Evolutionary conservation across 148 eudicot genomes (phyloP).

Genomic region (Camellia lanceoleosa): DNA sequence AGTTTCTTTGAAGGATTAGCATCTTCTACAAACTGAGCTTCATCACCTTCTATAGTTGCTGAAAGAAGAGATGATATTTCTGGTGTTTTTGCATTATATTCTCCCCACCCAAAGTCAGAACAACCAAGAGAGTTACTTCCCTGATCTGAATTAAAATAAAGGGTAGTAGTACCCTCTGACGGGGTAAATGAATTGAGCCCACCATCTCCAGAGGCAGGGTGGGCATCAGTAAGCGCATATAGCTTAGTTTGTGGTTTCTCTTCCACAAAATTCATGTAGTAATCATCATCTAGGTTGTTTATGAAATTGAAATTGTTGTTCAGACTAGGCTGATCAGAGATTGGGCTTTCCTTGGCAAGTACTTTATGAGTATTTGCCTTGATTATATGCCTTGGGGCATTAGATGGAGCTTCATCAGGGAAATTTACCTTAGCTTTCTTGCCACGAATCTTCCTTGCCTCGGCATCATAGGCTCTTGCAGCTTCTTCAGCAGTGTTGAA

Average conservation of each 20-base stretch:
- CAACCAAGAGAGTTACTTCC: conserved; percentile 75
- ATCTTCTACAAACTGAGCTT: conserved; percentile 39
- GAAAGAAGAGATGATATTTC: conserved; percentile 77
- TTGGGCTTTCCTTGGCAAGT: conserved; percentile 25
- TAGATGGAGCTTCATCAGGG: conserved; percentile 47
- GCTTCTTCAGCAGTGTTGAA: conserved; percentile 99
- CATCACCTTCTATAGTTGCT: conserved; percentile 45
- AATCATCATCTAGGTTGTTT: conserved; percentile 30
- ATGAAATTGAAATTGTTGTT: conserved; percentile 29
- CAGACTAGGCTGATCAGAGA: conserved; percentile 29
- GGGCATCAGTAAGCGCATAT: conserved; percentile 24
- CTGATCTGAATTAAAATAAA: conserved; percentile 61
- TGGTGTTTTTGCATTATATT: conserved; percentile 53
- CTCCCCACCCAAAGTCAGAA: conserved; percentile 80
- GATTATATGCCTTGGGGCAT: conserved; percentile 37
- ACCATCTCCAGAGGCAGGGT: conserved; percentile 26
- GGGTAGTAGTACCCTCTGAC: conserved; percentile 28
- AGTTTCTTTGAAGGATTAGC: conserved; percentile 52
- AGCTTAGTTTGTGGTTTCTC: conserved; percentile 59
- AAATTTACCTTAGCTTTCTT: conserved; percentile 93
- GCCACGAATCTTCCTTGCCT: conserved; percentile 94
- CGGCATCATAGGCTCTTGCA: conserved; percentile 94
- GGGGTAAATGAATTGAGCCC: conserved; percentile 30
- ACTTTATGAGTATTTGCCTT: conserved; percentile 37
- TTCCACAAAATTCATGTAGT: conserved; percentile 33